phyloP scores from a whole-genome alignment of 129 eudicot species.

The Apium graveolens region DNA sequence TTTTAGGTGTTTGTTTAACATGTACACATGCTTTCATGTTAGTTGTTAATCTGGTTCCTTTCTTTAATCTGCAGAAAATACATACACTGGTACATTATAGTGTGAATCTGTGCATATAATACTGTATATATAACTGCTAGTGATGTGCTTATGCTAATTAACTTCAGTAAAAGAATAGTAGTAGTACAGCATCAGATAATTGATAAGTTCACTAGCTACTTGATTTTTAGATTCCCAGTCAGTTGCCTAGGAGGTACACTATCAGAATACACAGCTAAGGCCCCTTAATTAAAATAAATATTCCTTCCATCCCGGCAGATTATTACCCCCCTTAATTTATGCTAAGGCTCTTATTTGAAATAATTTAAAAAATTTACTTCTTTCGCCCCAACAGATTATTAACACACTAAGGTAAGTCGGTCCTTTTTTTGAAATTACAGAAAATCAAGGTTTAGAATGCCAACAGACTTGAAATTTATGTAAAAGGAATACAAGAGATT shows the following conservation, averaged over 20 bases:
- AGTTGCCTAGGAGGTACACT: not conserved
- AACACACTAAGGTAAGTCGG: no score
- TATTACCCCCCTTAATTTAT: no score
- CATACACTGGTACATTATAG: not conserved
- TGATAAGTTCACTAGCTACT: not conserved
- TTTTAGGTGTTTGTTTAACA: not conserved
- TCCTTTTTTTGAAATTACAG: no score
- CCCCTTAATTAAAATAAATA: no score
- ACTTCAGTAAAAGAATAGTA: not conserved
- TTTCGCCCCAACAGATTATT: no score
- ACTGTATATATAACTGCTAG: not conserved
- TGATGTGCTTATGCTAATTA: conserved; percentile 1
- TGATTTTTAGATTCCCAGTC: not conserved
- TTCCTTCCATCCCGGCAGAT: no score
- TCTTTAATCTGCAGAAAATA: no score
- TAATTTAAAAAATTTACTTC: no score
- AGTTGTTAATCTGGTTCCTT: conserved; percentile 6
- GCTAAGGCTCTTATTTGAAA: no score
- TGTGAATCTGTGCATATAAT: not conserved
- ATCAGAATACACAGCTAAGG: not conserved
- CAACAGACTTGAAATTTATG: no score
- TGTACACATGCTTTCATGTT: conserved; percentile 29
- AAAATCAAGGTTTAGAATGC: no score
- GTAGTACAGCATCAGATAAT: not conserved
- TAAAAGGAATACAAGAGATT: no score